These are phyloP conservation scores for Margaritispora aquatica DNA, from an alignment of 495 filamentous ascomycete genomes.

Conservation along the genomic window DNA sequence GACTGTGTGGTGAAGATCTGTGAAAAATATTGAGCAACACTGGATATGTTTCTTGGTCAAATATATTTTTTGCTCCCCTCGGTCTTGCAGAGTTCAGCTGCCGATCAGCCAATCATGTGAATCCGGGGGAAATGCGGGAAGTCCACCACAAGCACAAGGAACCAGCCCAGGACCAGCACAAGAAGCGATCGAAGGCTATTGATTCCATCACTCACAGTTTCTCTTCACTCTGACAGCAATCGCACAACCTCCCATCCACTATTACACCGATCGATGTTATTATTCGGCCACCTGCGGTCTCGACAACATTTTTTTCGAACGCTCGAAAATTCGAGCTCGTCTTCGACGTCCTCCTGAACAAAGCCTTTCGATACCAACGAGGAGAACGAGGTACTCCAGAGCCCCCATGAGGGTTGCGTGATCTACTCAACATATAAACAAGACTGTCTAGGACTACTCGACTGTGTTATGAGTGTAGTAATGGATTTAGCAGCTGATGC, in stretches of 20 bases:
- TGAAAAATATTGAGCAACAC: no score
- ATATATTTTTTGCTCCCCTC: not conserved
- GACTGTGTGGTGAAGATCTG: no score
- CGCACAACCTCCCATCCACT: not conserved
- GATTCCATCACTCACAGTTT: not conserved
- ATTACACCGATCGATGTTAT: not conserved
- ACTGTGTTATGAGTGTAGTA: slow-evolving; percentile 19
- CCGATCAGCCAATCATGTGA: not conserved
- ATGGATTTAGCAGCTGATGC: slow-evolving; percentile 24
- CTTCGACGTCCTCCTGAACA: not conserved
- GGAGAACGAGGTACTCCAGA: not conserved
- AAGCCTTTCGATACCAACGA: not conserved
- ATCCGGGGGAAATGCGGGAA: not conserved
- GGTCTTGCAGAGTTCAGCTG: not conserved
- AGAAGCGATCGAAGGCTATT: not conserved
- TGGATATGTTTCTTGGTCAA: not conserved
- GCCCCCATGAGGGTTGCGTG: slow-evolving; percentile 22
- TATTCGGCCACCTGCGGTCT: not conserved
- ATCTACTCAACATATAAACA: slow-evolving; percentile 13
- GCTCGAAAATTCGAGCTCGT: not conserved
- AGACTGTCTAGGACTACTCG: slow-evolving; percentile 15
- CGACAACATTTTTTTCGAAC: not conserved
- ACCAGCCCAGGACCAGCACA: not conserved
- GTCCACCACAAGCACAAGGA: not conserved
- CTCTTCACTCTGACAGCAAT: not conserved